Evolutionary conservation across 129 eudicot species (phyloP), one percentile per base, ranked within the genome.

Genomic region (Dittrichia graveolens): DNA sequence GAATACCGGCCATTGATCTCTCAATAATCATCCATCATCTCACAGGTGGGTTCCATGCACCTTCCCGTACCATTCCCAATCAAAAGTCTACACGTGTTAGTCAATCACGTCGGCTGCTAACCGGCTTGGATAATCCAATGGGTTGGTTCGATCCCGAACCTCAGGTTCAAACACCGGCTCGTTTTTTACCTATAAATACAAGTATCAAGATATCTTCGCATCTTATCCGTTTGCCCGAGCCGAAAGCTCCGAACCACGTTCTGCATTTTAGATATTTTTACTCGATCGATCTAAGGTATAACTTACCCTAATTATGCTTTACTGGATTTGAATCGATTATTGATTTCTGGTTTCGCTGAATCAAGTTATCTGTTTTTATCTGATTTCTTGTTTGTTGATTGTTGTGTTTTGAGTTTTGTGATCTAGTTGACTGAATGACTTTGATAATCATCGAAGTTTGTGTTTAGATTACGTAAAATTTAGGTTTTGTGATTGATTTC

Each of bases 81-180:
- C 47, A 6, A 2, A 24, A 14, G 4, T 24, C 2, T 41, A 65
- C 77, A 78, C 72, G 62, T 70, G 77, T 71, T 3, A 42, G 66
- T 78, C 72, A 78, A 78, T 50, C 78, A 62, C 82, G 82, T 78
- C 77, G 73, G 73, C 82, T 62, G 18, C 39, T 78, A 40, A 49
- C 61, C 5, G 47, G 54, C 43, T 77, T 38, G 48, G 53, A 48
- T 4, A 40, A 50, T 37, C n/a, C 54, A 37, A 34, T 11, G n/a
- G 31, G 45, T 65, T 34, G 76, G 65, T 50, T 77, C 65, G 76
- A 31, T 1, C 4, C 43, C 77, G 61, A 62, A 54, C 77, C 82
- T 78, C 67, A 78, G 82, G 42, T 19, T 71, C 61, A 59, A 67
- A 7, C 2, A 10, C 7, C 38, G 5, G 15, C 8, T 2, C 42